These are phyloP conservation scores for Lipomyces anomalus DNA, from an alignment of 805 yeast genomes.

Conservation along the genomic window DNA sequence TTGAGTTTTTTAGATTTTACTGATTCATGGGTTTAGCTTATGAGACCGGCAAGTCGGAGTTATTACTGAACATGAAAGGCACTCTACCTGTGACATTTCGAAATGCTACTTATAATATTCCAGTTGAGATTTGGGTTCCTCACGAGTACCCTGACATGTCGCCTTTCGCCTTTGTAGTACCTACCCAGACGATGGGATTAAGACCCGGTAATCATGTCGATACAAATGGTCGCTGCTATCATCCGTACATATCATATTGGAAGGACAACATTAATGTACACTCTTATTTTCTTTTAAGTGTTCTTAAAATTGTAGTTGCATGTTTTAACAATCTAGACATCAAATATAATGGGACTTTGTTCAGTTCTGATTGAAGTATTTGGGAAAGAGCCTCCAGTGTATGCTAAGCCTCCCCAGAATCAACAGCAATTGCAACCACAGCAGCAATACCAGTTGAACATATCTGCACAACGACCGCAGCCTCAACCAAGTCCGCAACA, in stretches of 20 bases:
- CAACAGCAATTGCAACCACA: no score
- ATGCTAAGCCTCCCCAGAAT: slow-evolving; percentile 32
- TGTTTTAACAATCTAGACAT: no score
- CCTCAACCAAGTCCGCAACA: slow-evolving; percentile 10
- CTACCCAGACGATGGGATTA: slow-evolving; percentile 44
- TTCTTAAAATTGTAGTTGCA: no score
- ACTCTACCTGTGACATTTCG: slow-evolving; percentile 37
- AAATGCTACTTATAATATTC: slow-evolving; percentile 40
- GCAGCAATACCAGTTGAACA: no score
- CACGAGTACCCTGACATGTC: slow-evolving; percentile 58
- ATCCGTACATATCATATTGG: slow-evolving; percentile 66
- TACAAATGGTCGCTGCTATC: slow-evolving; percentile 62
- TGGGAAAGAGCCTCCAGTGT: slow-evolving; percentile 43
- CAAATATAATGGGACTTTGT: slow-evolving; percentile 34
- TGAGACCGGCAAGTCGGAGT: slow-evolving; percentile 51
- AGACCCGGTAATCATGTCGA: slow-evolving; percentile 64
- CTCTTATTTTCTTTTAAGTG: no score
- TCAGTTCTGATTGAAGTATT: slow-evolving; percentile 36
- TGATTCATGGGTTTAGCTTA: slow-evolving; percentile 31
- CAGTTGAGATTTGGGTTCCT: slow-evolving; percentile 74
- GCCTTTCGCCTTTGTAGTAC: slow-evolving; percentile 62
- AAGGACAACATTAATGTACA: slow-evolving; percentile 28
- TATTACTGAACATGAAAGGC: slow-evolving; percentile 64
- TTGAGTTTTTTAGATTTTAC: background rate
- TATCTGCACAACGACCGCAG: no score